These are phyloP conservation scores for Penicillium samsonianum DNA, from an alignment of 495 filamentous ascomycete genomes.

Conservation along the genomic window DNA sequence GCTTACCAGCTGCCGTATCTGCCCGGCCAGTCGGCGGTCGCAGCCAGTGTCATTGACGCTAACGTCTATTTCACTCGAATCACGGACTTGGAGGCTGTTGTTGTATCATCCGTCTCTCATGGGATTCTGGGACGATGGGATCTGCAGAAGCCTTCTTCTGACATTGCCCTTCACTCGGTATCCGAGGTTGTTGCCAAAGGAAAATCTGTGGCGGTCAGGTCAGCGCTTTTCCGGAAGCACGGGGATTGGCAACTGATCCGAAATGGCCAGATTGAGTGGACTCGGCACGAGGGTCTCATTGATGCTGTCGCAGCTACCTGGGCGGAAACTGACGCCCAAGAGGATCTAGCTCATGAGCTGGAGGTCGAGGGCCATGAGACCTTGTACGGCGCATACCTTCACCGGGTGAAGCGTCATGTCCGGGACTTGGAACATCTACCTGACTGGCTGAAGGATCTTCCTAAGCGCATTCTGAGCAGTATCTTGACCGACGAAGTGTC, in stretches of 20 bases:
- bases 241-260: conserved; percentile 84
- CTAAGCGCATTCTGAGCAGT: conserved; percentile 64
- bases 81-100: conserved; percentile 66
- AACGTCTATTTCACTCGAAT: conserved; percentile 88
- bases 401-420: conserved; percentile 80
- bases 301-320: conserved; percentile 75
- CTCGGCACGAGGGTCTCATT: conserved; percentile 76
- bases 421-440: conserved; percentile 80
- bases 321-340: conserved; percentile 67
- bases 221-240: conserved; percentile 65
- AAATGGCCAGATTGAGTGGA: conserved; percentile 80
- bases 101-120: conserved; percentile 77
- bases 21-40: conserved; percentile 70
- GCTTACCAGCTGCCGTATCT: conserved; percentile 74
- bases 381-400: conserved; percentile 75
- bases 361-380: conserved; percentile 85
- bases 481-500: conserved; percentile 63
- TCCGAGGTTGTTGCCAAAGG: conserved; percentile 78
- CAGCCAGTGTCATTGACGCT: conserved; percentile 71
- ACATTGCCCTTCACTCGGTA: conserved; percentile 61
- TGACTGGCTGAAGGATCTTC: conserved; percentile 65
- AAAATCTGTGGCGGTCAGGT: conserved; percentile 70
- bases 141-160: conserved; percentile 43
- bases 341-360: conserved; percentile 75
- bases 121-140: conserved; percentile 73